Conservation (phyloP, 2,329 filamentous ascomycete species). For the Camillea tinctor region DNA sequence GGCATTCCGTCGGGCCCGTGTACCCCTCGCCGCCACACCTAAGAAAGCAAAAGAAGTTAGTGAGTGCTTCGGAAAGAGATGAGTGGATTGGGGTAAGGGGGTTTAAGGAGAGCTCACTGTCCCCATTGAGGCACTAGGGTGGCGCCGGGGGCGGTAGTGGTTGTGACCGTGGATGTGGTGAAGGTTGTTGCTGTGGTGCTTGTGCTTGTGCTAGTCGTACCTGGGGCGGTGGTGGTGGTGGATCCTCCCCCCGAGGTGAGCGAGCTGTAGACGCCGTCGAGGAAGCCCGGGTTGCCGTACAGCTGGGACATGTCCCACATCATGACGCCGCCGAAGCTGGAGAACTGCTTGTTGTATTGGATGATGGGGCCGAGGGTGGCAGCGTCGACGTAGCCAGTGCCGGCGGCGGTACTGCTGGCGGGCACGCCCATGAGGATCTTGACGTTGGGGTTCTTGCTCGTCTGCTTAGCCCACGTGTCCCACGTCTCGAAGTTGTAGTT, state of each 20-base stretch:
- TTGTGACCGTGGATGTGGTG: constrained; percentile 20
- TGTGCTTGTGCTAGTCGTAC: constrained; percentile 9
- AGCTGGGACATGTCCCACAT: constrained; percentile 67
- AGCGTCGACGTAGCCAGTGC: constrained; percentile 53
- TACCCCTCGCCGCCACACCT: constrained; percentile 35
- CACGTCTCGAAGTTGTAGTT: constrained; percentile 63
- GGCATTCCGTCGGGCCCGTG: constrained; percentile 33
- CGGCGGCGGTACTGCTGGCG: constrained; percentile 51
- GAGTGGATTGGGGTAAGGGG: neutral
- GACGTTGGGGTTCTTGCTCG: constrained; percentile 56
- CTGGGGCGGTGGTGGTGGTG: constrained; percentile 12
- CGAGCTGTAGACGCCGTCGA: constrained; percentile 42
- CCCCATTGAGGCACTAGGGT: constrained; percentile 34
- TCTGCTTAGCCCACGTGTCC: constrained; percentile 63
- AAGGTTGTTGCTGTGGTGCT: constrained; percentile 18
- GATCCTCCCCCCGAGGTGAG: constrained; percentile 24
- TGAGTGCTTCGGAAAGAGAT: neutral
- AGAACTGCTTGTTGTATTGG: constrained; percentile 51
- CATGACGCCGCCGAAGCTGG: constrained; percentile 67
- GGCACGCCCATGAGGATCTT: constrained; percentile 63
- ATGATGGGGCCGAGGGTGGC: constrained; percentile 50
- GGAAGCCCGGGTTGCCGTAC: constrained; percentile 56
- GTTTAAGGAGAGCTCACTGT: constrained; percentile 26
- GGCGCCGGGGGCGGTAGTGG: constrained; percentile 11
- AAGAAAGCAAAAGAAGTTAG: constrained; percentile 10